phyloP scores from a whole-genome alignment of 106 monocot species.

The Dendrobium officinale region DNA sequence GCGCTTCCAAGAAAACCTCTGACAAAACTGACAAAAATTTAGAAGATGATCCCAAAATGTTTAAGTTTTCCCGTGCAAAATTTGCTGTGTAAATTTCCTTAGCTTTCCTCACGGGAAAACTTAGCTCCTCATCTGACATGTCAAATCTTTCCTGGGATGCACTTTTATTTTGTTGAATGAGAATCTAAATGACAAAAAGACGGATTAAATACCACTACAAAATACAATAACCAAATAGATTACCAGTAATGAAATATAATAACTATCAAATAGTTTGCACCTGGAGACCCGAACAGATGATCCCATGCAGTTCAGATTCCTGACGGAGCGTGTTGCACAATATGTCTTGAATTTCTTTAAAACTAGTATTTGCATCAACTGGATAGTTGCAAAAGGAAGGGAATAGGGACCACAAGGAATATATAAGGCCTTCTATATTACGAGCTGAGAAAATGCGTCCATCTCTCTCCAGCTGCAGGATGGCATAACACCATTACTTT shows the following conservation, averaged over 20 bases:
- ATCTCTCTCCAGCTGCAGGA: slow-evolving; percentile 53
- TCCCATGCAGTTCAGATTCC: slow-evolving; percentile 68
- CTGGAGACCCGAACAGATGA: slow-evolving; percentile 86
- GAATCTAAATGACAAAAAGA: slow-evolving; percentile 37
- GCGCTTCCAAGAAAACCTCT: slow-evolving; percentile 48
- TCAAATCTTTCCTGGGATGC: slow-evolving; percentile 17
- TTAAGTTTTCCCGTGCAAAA: slow-evolving; percentile 55
- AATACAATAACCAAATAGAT: neutral
- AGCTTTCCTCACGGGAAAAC: slow-evolving; percentile 48
- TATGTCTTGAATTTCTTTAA: slow-evolving; percentile 42
- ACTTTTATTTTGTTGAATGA: slow-evolving; percentile 72
- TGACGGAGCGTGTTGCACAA: slow-evolving; percentile 50
- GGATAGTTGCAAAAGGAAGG: slow-evolving; percentile 93
- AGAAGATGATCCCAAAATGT: slow-evolving; percentile 37
- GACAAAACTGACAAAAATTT: slow-evolving; percentile 51
- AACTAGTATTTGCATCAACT: slow-evolving; percentile 51
- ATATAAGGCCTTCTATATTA: slow-evolving; percentile 56
- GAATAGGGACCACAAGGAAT: slow-evolving; percentile 84
- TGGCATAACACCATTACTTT: slow-evolving; percentile 6
- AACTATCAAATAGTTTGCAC: slow-evolving; percentile 18
- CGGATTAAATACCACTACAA: neutral
- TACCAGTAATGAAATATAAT: neutral
- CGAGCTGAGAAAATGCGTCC: slow-evolving; percentile 64
- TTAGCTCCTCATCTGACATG: slow-evolving; percentile 36
- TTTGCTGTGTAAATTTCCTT: slow-evolving; percentile 47